Conservation (phyloP, 345 rosid species). For the Eucalyptus erythrocorys region DNA sequence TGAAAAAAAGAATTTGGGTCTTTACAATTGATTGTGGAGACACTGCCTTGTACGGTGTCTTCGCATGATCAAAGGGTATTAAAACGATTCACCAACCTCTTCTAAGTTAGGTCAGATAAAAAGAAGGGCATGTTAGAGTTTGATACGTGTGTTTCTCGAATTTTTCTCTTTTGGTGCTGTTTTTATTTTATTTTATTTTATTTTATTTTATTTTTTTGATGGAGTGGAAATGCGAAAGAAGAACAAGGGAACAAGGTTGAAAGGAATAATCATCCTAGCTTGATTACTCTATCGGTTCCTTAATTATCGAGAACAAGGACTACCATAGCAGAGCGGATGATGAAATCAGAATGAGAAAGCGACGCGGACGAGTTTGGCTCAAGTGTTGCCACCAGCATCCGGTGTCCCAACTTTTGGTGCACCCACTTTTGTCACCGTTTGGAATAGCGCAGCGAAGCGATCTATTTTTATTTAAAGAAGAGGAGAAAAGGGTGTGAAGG, state of each 20-base stretch:
- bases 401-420: neutral
- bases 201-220: neutral
- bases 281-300: neutral
- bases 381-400: neutral
- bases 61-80: neutral
- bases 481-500: neutral
- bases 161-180: neutral
- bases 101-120: neutral
- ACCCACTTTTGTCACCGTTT: neutral
- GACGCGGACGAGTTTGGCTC: neutral
- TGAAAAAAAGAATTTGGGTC: too few relatives aligned
- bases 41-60: too few relatives aligned
- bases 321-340: neutral
- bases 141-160: neutral
- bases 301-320: too few relatives aligned
- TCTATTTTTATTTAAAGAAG: neutral
- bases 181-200: neutral
- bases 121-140: neutral
- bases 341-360: neutral
- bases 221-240: neutral
- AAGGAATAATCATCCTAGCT: neutral
- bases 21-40: too few relatives aligned
- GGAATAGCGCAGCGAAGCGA: neutral
- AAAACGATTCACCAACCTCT: neutral
- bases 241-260: neutral